Conservation (phyloP, 2,329 filamentous ascomycete species). For the Colletotrichum sp. region DNA sequence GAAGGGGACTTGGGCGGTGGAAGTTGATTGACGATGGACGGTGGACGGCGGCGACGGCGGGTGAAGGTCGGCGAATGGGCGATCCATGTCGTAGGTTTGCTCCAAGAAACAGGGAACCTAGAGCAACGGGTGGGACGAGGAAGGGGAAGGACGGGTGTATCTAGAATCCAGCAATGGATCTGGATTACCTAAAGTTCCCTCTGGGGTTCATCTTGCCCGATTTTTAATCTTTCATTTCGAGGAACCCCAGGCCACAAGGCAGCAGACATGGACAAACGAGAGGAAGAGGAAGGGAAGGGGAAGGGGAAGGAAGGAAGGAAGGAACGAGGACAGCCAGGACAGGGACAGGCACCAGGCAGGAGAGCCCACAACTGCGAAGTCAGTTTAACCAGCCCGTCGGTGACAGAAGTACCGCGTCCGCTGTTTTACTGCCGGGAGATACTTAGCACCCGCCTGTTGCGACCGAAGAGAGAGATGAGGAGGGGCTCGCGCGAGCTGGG, state of each 20-base stretch:
- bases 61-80: not conserved
- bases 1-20: not conserved
- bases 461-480: not conserved
- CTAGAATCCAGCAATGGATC: slow-evolving; percentile 4
- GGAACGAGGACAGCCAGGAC: not conserved
- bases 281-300: not conserved
- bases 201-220: not conserved
- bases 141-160: not conserved
- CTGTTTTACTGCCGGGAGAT: not conserved
- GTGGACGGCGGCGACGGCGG: not conserved
- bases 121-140: not conserved
- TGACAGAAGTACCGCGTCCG: not conserved
- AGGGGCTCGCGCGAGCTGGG: not conserved
- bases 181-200: not conserved
- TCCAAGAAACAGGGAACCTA: not conserved
- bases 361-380: not conserved
- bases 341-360: not conserved
- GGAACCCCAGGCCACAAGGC: not conserved
- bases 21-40: not conserved
- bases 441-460: not conserved
- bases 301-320: not conserved
- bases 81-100: not conserved
- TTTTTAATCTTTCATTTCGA: slow-evolving; percentile 1
- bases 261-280: not conserved
- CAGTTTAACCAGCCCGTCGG: not conserved